Percentiles rank a stretch among this genome's conserved stretches.
Evolutionary conservation across 1,284 basidiomycete genomes (phyloP).

Genomic region (Moesziomyces parantarcticus): DNA sequence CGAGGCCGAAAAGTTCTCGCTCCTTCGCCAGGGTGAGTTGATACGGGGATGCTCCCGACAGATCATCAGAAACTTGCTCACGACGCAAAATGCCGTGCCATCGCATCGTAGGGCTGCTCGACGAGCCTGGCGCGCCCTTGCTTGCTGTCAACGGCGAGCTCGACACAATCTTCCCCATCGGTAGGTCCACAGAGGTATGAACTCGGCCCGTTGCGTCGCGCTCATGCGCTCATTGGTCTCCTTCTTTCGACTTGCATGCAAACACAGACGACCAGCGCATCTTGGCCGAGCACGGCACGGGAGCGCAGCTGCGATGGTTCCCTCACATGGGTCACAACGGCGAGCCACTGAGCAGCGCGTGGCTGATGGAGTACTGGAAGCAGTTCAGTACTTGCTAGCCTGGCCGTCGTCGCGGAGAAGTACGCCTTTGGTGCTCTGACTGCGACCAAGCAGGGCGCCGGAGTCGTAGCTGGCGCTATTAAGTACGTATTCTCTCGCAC

Average conservation of each 20-base stretch:
- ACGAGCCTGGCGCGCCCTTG: constrained; percentile 18
- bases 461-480: not conserved
- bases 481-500: not conserved
- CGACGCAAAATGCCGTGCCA: not conserved
- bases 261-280: constrained; percentile 39
- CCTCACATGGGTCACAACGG: constrained; percentile 42
- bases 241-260: not conserved
- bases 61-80: not conserved
- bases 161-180: constrained; percentile 49
- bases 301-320: constrained; percentile 42
- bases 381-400: constrained; percentile 14
- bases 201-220: no score
- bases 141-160: constrained; percentile 39
- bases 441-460: no score
- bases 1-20: constrained; percentile 32
- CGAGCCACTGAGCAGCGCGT: constrained; percentile 36
- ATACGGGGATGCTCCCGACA: no score
- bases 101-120: constrained; percentile 22
- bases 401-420: not conserved
- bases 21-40: constrained; percentile 24
- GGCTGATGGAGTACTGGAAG: constrained; percentile 30
- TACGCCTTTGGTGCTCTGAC: no score
- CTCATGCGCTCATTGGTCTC: not conserved
- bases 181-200: constrained; percentile 5
- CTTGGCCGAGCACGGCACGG: constrained; percentile 35